Evolutionary conservation across 2,329 filamentous ascomycete genomes (phyloP), one percentile per base, ranked within the genome.

Genomic region (Xenoacremonium recifei): DNA sequence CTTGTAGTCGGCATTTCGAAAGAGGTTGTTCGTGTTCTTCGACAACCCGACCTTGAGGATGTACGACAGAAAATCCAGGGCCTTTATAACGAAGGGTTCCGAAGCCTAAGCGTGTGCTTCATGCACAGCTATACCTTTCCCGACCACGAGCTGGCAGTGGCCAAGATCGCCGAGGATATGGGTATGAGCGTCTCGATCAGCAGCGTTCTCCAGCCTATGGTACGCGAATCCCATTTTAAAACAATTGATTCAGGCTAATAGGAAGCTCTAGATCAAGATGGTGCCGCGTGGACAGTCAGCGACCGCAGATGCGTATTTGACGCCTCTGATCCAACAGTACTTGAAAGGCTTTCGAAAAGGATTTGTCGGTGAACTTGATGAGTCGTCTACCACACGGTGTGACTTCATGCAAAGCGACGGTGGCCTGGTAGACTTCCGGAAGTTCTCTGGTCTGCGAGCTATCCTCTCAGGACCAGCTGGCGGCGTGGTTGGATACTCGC

Each of bases 51-150:
- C 21, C 69, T 79, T 33, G 64, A 67, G 1, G 65, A 68, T n/a
- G 77, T 85, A 33, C 64, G 72, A 41, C 51, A 66, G 3, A 76
- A 84, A 45, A 63, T 90, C 7, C 72, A 83, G 51, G 62, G 70
- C 1, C 71, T 89, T 1, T 82, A 79, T 45, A 73, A 79, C 21
- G 68, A 76, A 7, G 85, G 85, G 0, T 75, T 86, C 50, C 44
- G 59, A 9, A 67, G 61, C 13, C 38, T 72, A 1, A 69, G 68
- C 4, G 79, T 90, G 3, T 85, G 81, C 44, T 69, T 89, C 41
- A 84, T 89, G 71, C 87, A 91, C 56, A 83, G 83, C 7, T 90
- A 90, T 55, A 62, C 64, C 16, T 69, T 63, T 21, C 84, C 83
- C 1, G 72, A 78, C 6, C 85, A 89, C 48, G 69, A 72, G 42